A percentile compares a stretch with the other conserved stretches of the same genome.
phyloP scores from a whole-genome alignment of 495 filamentous ascomycete species.

The Aspergillus coremiiformis region DNA sequence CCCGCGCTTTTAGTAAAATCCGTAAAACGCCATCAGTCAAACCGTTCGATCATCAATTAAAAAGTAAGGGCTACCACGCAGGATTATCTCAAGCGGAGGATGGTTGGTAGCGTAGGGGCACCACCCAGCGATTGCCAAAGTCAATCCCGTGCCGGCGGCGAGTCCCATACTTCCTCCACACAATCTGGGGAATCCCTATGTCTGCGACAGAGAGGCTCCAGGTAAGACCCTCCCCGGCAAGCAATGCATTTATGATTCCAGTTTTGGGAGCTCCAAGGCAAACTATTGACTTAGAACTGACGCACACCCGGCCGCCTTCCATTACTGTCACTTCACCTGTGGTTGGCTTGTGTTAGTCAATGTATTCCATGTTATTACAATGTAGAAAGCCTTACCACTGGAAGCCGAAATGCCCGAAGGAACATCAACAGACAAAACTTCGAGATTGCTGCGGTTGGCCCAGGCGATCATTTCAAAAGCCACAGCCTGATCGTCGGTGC shows the following conservation, averaged over 20 bases:
- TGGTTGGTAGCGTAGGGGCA: conserved; percentile 39
- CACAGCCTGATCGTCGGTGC: conserved; percentile 71
- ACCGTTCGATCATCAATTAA: background rate
- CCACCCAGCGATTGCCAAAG: conserved; percentile 79
- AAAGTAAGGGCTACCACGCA: background rate
- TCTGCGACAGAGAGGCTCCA: conserved; percentile 81
- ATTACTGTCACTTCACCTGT: conserved; percentile 44
- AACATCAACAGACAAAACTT: conserved; percentile 74
- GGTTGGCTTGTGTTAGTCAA: conserved; percentile 5
- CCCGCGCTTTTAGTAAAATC: background rate
- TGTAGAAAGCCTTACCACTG: conserved; percentile 48
- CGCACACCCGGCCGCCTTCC: conserved; percentile 66
- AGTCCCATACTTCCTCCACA: conserved; percentile 82
- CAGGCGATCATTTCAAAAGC: conserved; percentile 80
- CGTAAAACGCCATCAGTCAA: background rate
- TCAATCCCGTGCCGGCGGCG: conserved; percentile 71
- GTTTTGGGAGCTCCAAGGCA: conserved; percentile 77
- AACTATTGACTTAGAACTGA: conserved; percentile 70
- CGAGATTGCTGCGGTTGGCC: conserved; percentile 73
- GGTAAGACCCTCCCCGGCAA: conserved; percentile 44
- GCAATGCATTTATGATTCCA: conserved; percentile 66
- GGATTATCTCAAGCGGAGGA: conserved; percentile 10
- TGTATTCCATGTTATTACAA: conserved; percentile 14
- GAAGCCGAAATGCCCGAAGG: conserved; percentile 80
- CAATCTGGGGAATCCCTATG: conserved; percentile 71